A percentile compares a stretch with the other conserved stretches of the same genome.
Conservation (phyloP, 352 stramenopile species). For the Globisporangium recalcitrans region DNA sequence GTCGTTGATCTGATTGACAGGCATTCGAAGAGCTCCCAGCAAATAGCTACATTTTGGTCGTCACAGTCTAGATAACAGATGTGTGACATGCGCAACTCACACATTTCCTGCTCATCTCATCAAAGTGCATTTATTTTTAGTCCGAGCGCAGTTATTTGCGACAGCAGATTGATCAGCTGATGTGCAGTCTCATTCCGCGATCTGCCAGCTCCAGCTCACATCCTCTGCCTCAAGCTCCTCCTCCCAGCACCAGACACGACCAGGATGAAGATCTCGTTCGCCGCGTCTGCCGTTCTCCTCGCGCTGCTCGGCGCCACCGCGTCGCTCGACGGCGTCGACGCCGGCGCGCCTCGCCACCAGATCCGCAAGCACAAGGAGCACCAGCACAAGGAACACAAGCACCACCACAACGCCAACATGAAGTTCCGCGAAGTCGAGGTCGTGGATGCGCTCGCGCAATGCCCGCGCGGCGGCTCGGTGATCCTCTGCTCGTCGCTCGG, state of each 20-base stretch:
- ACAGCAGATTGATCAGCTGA: too few relatives aligned
- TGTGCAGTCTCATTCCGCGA: neutral
- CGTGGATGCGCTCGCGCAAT: conserved; percentile 33
- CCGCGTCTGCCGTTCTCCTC: conserved; percentile 3
- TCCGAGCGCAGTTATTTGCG: too few relatives aligned
- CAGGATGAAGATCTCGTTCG: conserved; percentile 9
- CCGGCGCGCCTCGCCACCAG: conserved; percentile 13
- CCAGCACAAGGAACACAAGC: conserved; percentile 35
- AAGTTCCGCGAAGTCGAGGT: conserved; percentile 49
- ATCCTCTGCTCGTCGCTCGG: conserved; percentile 35
- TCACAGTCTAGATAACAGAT: too few relatives aligned
- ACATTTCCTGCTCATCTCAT: too few relatives aligned
- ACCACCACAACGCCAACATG: conserved; percentile 20
- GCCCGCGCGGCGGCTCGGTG: conserved; percentile 33
- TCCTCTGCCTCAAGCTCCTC: neutral
- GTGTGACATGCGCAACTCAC: too few relatives aligned
- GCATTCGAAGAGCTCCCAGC: too few relatives aligned
- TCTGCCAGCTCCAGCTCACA: conserved; percentile 1
- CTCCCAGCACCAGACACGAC: neutral
- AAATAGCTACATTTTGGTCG: too few relatives aligned
- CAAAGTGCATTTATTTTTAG: too few relatives aligned
- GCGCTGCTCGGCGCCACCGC: neutral
- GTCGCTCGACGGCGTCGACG: neutral
- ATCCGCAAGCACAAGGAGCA: conserved; percentile 34
- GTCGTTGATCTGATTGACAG: too few relatives aligned